phyloP scores from a whole-genome alignment of 495 filamentous ascomycete species.

The Astrocystis sublimbata region DNA sequence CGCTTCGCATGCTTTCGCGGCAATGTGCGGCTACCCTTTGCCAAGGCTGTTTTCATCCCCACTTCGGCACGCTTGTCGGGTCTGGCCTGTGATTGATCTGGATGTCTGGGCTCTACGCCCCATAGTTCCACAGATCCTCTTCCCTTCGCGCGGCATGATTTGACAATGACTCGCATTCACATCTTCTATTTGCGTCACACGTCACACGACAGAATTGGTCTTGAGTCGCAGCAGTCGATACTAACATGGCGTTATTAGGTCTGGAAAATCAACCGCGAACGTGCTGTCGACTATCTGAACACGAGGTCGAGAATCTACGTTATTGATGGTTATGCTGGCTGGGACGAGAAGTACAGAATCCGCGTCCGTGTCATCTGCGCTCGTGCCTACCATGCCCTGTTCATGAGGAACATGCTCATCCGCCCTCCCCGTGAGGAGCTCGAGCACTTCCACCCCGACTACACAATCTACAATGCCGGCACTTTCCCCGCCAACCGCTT shows the following conservation, averaged over 20 bases:
- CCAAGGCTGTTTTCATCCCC: constrained; percentile 12
- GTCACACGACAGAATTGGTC: not conserved
- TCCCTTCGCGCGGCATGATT: constrained; percentile 1
- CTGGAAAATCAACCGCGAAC: constrained; percentile 99
- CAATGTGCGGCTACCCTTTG: constrained; percentile 25
- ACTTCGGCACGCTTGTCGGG: not conserved
- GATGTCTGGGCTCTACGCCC: not conserved
- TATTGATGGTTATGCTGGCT: constrained; percentile 94
- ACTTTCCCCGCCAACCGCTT: constrained; percentile 98
- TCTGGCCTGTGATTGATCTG: constrained; percentile 3
- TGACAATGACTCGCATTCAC: constrained; percentile 8
- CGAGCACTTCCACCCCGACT: constrained; percentile 96
- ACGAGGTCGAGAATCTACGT: constrained; percentile 99
- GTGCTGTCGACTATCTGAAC: constrained; percentile 98
- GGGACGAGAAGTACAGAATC: constrained; percentile 98
- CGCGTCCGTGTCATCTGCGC: constrained; percentile 97
- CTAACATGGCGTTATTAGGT: constrained; percentile 58
- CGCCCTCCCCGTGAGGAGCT: constrained; percentile 86
- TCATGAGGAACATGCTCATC: constrained; percentile 99
- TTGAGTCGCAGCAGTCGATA: constrained; percentile 5
- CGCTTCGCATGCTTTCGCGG: constrained; percentile 4
- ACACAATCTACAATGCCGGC: constrained; percentile 99
- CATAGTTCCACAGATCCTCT: constrained; percentile 1
- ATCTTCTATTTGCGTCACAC: constrained; percentile 11
- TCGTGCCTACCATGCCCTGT: constrained; percentile 97